These are phyloP conservation scores for Scedosporium minutisporum DNA, from an alignment of 2,329 filamentous ascomycete species.

Conservation along the genomic window DNA sequence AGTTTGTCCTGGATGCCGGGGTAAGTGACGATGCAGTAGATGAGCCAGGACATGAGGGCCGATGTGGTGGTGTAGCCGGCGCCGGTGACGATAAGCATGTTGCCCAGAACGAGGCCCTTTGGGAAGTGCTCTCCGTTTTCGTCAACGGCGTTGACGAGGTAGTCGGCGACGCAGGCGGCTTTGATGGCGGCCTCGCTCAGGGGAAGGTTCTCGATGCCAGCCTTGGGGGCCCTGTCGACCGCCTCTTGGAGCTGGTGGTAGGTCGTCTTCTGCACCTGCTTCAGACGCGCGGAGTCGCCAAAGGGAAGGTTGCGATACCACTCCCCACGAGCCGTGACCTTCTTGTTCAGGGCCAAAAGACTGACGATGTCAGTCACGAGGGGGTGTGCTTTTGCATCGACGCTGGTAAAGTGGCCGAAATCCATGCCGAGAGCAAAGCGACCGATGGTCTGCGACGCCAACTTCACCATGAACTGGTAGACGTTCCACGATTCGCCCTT, in stretches of 20 bases:
- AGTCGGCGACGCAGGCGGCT: conserved; percentile 1
- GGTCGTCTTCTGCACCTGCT: conserved; percentile 21
- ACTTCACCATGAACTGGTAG: conserved; percentile 40
- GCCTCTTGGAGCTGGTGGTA: conserved; percentile 26
- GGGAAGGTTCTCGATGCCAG: background rate
- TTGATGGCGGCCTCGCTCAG: background rate
- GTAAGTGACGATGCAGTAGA: conserved; percentile 44
- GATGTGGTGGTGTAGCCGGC: conserved; percentile 54
- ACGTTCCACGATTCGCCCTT: conserved; percentile 36
- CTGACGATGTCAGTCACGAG: conserved; percentile 42
- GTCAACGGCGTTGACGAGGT: conserved; percentile 3
- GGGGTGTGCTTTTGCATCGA: conserved; percentile 37
- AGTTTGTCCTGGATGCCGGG: conserved; percentile 45
- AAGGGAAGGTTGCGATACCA: conserved; percentile 51
- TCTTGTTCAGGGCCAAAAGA: conserved; percentile 47
- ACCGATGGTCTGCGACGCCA: conserved; percentile 34
- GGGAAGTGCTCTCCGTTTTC: conserved; percentile 13
- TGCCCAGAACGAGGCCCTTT: conserved; percentile 33
- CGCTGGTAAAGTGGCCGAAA: conserved; percentile 31
- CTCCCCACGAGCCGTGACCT: conserved; percentile 39
- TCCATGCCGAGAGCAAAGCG: conserved; percentile 35
- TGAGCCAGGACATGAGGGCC: conserved; percentile 47
- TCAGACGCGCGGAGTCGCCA: conserved; percentile 39
- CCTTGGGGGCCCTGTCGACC: conserved; percentile 26
- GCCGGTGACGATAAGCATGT: conserved; percentile 22